phyloP scores from a whole-genome alignment of 169 alveolate species.

The Neospora caninum region DNA sequence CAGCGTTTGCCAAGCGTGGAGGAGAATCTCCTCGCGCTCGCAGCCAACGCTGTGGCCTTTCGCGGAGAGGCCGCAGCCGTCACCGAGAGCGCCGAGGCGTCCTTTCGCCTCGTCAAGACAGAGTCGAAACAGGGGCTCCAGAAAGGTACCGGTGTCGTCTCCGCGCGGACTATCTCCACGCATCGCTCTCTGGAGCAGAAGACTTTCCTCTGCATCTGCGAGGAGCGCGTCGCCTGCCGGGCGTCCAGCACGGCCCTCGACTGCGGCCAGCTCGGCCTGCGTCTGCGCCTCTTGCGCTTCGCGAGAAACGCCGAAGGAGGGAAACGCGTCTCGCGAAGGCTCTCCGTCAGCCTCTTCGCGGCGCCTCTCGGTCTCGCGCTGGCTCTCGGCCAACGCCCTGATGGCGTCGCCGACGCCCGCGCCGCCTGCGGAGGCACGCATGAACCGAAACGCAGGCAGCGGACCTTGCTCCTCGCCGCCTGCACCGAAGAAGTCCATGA shows the following conservation, averaged over 20 bases:
- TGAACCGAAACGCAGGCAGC: not conserved
- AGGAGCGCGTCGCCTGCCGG: not conserved
- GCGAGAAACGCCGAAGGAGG: not conserved
- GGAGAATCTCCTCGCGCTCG: conserved; percentile 13
- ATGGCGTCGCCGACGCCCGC: conserved; percentile 15
- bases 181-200: not conserved
- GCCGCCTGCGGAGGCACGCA: not conserved
- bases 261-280: not conserved
- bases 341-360: not conserved
- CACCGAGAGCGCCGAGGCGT: not conserved
- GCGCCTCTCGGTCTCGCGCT: not conserved
- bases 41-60: conserved; percentile 1
- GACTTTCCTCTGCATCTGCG: not conserved
- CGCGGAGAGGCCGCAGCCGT: not conserved
- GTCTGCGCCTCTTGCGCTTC: not conserved
- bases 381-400: conserved; percentile 1
- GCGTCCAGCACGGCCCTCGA: not conserved
- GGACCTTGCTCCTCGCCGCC: not conserved
- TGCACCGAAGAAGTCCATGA: not conserved
- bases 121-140: not conserved
- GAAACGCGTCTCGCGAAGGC: not conserved
- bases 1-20: conserved; percentile 16
- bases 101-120: not conserved
- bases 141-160: not conserved
- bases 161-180: not conserved